Evolutionary conservation across 495 filamentous ascomycete genomes (phyloP).

Genomic region (Penicillium subrubescens): DNA sequence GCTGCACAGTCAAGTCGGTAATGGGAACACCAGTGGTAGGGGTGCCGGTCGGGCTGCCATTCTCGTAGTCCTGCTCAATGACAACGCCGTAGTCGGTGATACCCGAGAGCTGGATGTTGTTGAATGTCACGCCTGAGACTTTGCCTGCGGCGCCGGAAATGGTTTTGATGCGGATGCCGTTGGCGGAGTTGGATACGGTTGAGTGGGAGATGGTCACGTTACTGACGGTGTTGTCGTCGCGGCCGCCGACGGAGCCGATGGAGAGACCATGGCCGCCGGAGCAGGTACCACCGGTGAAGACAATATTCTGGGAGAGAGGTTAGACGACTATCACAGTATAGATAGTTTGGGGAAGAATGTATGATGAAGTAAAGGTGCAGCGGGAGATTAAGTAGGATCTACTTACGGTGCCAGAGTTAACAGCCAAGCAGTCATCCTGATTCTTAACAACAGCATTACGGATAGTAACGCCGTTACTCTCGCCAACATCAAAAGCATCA

Average conservation of each 20-base stretch:
- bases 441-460: slow-evolving; percentile 50
- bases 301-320: slow-evolving; percentile 42
- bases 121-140: slow-evolving; percentile 61
- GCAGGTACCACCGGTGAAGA: slow-evolving; percentile 55
- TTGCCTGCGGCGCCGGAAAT: slow-evolving; percentile 48
- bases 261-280: slow-evolving; percentile 53
- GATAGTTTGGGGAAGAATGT: background rate
- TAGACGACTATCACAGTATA: background rate
- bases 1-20: slow-evolving; percentile 10
- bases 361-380: background rate
- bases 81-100: slow-evolving; percentile 47
- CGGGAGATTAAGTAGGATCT: background rate
- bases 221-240: slow-evolving; percentile 58
- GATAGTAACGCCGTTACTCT: slow-evolving; percentile 53
- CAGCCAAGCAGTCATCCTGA: slow-evolving; percentile 66
- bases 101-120: slow-evolving; percentile 54
- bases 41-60: background rate
- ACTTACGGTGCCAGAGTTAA: slow-evolving; percentile 57
- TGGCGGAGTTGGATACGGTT: slow-evolving; percentile 53
- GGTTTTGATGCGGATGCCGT: slow-evolving; percentile 64
- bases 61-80: background rate
- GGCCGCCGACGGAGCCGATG: slow-evolving; percentile 60
- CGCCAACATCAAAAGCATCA: slow-evolving; percentile 65
- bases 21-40: background rate
- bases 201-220: slow-evolving; percentile 56